Base-by-base conservation (phyloP, 331 rosid genomes). In the Malus hybrid region DNA sequence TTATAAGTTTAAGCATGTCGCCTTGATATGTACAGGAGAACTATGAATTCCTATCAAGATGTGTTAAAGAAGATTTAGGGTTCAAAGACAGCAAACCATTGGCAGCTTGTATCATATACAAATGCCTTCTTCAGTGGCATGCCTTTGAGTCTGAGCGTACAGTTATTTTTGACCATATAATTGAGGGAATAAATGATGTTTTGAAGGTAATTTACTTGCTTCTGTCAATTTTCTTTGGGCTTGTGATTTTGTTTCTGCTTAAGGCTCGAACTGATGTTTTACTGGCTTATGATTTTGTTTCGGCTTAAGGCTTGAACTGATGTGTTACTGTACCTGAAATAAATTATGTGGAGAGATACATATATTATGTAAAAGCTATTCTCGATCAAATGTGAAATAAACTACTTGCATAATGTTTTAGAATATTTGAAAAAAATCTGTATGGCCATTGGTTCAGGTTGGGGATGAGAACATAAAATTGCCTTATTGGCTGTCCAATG, bases 81-180 rank as follows among this genome's bases (percentile, higher is more conserved):
- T 95, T 95, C 81, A 90, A 88, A 83, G 93, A 86, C 76, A 86
- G 90, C 34, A 92, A 90, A 86, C 97, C 99, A 68, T 75, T 88
- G 77, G 97, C 96, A 5, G 97, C 97, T 62, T 86, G 93, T 78
- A 85, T 92, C 82, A 90, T 92, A 78, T 92, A 90, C 90, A 88
- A 80, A 76, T 90, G 97, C 76, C 97, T 95, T 86, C 97, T 90
- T 88, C 93, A 95, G 65, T 95, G 99, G 99, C 99, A 85, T 85
- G 92, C 97, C 75, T 95, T 95, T 55, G 99, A 95, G 86, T 92
- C 93, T 59, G 99, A 95, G 77, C 88, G 99, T 73, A 95, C 99
- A 67, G 87, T 88, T 80, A 92, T 95, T 75, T 95, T 95, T 80
- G 97, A 95, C 85, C 90, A 83, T 83, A 86, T 95, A 79, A 95